Evolutionary conservation across 2,329 filamentous ascomycete species (phyloP).

Genomic region (Lasiodiplodia sp.): DNA sequence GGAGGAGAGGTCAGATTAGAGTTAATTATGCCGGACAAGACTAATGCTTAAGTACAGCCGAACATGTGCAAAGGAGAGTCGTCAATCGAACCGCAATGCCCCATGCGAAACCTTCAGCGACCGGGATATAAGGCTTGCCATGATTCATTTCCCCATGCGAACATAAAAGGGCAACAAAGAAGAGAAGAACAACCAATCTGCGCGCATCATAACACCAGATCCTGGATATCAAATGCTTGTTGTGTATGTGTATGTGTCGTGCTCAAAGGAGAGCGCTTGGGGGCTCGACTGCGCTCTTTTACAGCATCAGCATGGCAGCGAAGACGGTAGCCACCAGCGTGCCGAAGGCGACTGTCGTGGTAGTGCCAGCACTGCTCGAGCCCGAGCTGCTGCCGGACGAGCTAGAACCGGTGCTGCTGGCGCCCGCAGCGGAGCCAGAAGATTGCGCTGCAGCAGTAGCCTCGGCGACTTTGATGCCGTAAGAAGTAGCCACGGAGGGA

Average conservation of each 20-base stretch:
- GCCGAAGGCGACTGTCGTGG: constrained; percentile 27
- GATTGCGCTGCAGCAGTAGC: constrained; percentile 31
- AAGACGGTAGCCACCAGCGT: constrained; percentile 20
- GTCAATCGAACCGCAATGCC: constrained; percentile 5
- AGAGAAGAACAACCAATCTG: constrained; percentile 18
- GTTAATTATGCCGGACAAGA: constrained; percentile 5
- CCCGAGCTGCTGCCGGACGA: constrained; percentile 17
- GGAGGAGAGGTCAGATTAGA: constrained; percentile 3
- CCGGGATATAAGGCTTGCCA: constrained; percentile 26
- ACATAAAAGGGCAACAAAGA: background rate
- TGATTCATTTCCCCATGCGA: background rate
- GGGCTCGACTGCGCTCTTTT: background rate
- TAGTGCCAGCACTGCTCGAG: constrained; percentile 7
- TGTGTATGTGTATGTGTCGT: background rate
- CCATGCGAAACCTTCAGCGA: constrained; percentile 23
- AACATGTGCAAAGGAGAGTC: constrained; percentile 22
- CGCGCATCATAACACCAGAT: constrained; percentile 20
- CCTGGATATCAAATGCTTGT: constrained; percentile 23
- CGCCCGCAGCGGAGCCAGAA: constrained; percentile 7
- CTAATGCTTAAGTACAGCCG: constrained; percentile 14
- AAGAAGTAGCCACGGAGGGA: constrained; percentile 34
- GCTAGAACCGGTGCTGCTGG: constrained; percentile 20
- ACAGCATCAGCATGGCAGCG: constrained; percentile 24
- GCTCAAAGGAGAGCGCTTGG: background rate
- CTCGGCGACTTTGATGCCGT: constrained; percentile 44